phyloP scores from a whole-genome alignment of 2,329 filamentous ascomycete species.

The Colletotrichum spinosum region DNA sequence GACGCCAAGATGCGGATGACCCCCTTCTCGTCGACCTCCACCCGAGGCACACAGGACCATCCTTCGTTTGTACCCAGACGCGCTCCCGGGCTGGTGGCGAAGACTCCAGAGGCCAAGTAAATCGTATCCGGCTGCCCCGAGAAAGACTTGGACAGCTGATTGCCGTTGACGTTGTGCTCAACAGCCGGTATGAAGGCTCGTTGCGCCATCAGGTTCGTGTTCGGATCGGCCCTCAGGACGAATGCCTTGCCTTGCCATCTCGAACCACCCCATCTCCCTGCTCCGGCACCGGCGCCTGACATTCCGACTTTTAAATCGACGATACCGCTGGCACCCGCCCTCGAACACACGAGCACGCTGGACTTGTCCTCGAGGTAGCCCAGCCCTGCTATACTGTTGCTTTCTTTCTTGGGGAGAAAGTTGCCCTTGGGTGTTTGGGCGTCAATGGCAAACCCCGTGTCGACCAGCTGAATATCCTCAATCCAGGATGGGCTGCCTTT shows the following conservation, averaged over 20 bases:
- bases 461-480: conserved; percentile 29
- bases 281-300: too few relatives aligned
- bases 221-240: conserved; percentile 37
- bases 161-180: conserved; percentile 10
- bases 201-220: conserved; percentile 38
- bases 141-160: background rate
- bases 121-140: background rate
- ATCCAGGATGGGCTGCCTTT: conserved; percentile 13
- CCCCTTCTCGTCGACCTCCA: background rate
- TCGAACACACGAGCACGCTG: conserved; percentile 17
- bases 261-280: background rate
- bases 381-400: background rate
- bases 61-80: background rate
- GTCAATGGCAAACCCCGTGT: conserved; percentile 37
- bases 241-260: conserved; percentile 3
- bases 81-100: conserved; percentile 2
- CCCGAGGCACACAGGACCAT: background rate
- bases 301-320: conserved; percentile 3
- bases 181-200: conserved; percentile 28
- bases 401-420: background rate
- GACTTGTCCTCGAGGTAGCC: background rate
- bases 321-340: conserved; percentile 32
- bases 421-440: conserved; percentile 8
- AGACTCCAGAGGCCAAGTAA: conserved; percentile 15
- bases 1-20: too few relatives aligned